Percentiles rank a stretch among this genome's conserved stretches.
phyloP scores from a whole-genome alignment of 2,329 filamentous ascomycete genomes.

The Trichoderma gracile region DNA sequence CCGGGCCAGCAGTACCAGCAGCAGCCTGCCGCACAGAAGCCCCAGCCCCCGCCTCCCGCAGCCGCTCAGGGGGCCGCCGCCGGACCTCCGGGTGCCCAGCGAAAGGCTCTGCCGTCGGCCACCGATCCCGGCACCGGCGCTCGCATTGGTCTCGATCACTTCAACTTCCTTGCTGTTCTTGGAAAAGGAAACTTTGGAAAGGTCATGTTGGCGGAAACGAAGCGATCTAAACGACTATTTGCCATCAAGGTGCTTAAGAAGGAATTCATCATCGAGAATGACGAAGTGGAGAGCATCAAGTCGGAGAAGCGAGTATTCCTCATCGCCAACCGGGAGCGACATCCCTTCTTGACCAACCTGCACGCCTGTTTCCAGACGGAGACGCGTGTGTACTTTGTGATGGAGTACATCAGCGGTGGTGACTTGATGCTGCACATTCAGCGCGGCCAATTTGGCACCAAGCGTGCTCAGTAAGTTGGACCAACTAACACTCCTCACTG shows the following conservation, averaged over 20 bases:
- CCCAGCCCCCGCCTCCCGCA: conserved; percentile 37
- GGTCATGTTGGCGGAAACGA: conserved; percentile 98
- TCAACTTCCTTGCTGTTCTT: conserved; percentile 97
- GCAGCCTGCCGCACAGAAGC: conserved; percentile 41
- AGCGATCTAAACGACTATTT: conserved; percentile 86
- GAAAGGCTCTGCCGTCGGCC: conserved; percentile 67
- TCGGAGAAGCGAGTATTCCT: conserved; percentile 98
- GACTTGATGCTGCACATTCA: conserved; percentile 99
- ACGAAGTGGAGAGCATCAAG: conserved; percentile 96
- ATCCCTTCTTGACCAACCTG: conserved; percentile 91
- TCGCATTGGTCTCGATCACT: conserved; percentile 93
- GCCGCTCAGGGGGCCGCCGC: conserved; percentile 34
- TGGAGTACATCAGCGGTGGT: conserved; percentile 98
- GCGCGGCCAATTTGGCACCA: conserved; percentile 90
- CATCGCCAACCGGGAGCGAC: conserved; percentile 93
- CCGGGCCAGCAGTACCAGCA: conserved; percentile 42
- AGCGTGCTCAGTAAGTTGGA: conserved; percentile 83
- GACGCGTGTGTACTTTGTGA: conserved; percentile 97
- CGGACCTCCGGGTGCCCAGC: conserved; percentile 32
- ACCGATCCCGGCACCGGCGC: conserved; percentile 72
- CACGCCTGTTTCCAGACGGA: conserved; percentile 99
- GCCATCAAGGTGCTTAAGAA: conserved; percentile 99
- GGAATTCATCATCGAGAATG: conserved; percentile 99
- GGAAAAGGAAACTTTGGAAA: conserved; percentile 99
- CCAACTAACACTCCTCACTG: background rate